These are phyloP conservation scores for Hortiboletus campestris DNA, from an alignment of 768 basidiomycete species.

Conservation along the genomic window DNA sequence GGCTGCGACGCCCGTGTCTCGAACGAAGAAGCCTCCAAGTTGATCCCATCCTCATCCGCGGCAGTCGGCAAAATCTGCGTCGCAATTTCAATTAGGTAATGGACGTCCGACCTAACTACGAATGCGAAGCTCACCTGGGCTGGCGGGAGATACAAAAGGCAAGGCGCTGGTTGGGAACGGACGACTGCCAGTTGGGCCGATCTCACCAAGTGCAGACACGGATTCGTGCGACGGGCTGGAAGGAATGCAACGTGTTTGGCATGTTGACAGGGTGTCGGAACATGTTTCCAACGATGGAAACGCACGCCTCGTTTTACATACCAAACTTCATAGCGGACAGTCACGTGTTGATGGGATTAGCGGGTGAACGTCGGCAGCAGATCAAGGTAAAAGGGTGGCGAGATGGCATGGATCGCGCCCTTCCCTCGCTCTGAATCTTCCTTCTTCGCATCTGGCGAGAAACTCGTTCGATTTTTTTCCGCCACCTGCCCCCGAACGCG, in stretches of 20 bases:
- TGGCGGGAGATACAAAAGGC: background rate
- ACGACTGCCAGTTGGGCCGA: background rate
- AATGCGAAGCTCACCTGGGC: no score
- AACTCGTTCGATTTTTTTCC: background rate
- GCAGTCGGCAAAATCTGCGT: no score
- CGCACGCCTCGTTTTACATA: no score
- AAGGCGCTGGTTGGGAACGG: background rate
- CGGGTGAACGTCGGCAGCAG: background rate
- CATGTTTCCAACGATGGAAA: background rate
- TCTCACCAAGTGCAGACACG: background rate
- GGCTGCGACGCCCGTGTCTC: no score
- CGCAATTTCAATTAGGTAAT: no score
- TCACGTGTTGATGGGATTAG: slow-evolving; percentile 12
- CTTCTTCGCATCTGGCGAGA: slow-evolving; percentile 19
- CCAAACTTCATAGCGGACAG: background rate
- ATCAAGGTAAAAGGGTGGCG: slow-evolving; percentile 10
- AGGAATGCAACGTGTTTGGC: background rate
- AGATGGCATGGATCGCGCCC: background rate
- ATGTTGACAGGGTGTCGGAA: background rate
- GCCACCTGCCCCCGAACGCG: background rate
- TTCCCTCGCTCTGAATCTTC: slow-evolving; percentile 9
- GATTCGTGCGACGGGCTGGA: no score
- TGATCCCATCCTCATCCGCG: no score
- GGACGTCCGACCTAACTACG: no score
- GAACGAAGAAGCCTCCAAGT: no score